phyloP scores from a whole-genome alignment of 2,329 filamentous ascomycete genomes.

The Aspergillus sclerotialis region DNA sequence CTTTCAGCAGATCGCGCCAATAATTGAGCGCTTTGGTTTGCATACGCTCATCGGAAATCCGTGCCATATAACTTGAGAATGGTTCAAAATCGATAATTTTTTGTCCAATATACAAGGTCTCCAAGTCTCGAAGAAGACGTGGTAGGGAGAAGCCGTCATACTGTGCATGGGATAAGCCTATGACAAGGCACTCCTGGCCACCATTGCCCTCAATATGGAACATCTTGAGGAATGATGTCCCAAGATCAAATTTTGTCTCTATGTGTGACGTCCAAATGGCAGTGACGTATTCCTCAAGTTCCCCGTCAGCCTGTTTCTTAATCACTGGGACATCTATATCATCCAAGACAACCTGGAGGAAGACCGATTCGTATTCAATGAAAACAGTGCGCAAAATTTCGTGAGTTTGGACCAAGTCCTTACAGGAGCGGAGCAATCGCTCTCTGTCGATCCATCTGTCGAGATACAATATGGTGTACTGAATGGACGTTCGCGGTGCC shows the following conservation, averaged over 20 bases:
- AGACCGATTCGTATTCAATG: constrained; percentile 42
- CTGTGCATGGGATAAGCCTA: constrained; percentile 59
- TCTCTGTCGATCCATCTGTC: constrained; percentile 40
- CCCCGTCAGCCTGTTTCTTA: constrained; percentile 41
- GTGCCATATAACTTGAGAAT: constrained; percentile 37
- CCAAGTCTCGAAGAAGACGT: constrained; percentile 51
- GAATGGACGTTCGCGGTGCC: constrained; percentile 54
- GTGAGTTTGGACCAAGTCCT: constrained; percentile 48
- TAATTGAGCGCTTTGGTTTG: constrained; percentile 42
- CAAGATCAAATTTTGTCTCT: constrained; percentile 46
- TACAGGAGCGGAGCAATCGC: constrained; percentile 35
- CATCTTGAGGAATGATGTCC: constrained; percentile 52
- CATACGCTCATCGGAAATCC: constrained; percentile 20
- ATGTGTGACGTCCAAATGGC: constrained; percentile 47
- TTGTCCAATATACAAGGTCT: constrained; percentile 39
- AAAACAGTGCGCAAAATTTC: constrained; percentile 61
- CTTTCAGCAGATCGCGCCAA: constrained; percentile 48
- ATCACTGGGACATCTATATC: constrained; percentile 40
- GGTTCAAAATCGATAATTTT: constrained; percentile 25
- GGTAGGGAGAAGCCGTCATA: constrained; percentile 62
- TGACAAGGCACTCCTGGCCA: constrained; percentile 33
- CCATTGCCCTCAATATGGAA: constrained; percentile 38
- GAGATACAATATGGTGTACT: constrained; percentile 59
- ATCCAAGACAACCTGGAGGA: constrained; percentile 50
- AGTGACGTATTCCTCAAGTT: constrained; percentile 42